Percentiles rank a stretch among this genome's conserved stretches.
These are phyloP conservation scores for Aspergillus piperis DNA, from an alignment of 2,329 filamentous ascomycete genomes.

Conservation along the genomic window DNA sequence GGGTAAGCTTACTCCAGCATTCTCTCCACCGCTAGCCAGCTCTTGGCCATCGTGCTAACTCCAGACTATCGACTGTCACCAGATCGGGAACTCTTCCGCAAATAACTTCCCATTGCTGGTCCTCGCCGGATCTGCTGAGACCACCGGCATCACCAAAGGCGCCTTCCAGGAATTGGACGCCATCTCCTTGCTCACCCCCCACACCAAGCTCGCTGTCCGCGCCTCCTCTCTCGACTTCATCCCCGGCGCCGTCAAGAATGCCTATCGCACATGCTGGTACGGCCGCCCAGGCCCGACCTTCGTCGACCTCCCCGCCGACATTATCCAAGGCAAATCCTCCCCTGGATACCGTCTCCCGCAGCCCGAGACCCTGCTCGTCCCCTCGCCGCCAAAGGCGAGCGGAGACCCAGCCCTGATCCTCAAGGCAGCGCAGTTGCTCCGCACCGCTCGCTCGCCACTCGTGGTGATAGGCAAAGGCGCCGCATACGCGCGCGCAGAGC, in stretches of 20 bases:
- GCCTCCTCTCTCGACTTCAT: slow-evolving; percentile 50
- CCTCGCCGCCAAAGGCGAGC: slow-evolving; percentile 46
- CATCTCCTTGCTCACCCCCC: slow-evolving; percentile 54
- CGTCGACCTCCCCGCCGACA: slow-evolving; percentile 58
- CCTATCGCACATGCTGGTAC: slow-evolving; percentile 57
- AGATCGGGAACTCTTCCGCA: slow-evolving; percentile 54
- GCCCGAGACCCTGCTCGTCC: slow-evolving; percentile 34
- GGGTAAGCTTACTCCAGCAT: slow-evolving; percentile 40
- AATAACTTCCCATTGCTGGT: slow-evolving; percentile 59
- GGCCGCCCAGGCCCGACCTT: slow-evolving; percentile 57
- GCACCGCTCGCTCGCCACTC: slow-evolving; percentile 52
- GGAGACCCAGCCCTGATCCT: slow-evolving; percentile 48
- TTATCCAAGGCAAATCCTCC: slow-evolving; percentile 49
- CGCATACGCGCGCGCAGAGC: slow-evolving; percentile 55
- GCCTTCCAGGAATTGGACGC: slow-evolving; percentile 62
- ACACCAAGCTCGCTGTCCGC: slow-evolving; percentile 55
- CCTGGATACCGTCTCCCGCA: slow-evolving; percentile 25
- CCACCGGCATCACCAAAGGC: slow-evolving; percentile 54
- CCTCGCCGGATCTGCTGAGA: slow-evolving; percentile 57
- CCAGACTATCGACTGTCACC: background rate
- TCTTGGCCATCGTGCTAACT: slow-evolving; percentile 3
- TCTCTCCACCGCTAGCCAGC: background rate
- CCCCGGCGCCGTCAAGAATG: slow-evolving; percentile 50
- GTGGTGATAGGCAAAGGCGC: slow-evolving; percentile 59
- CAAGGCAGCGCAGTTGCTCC: slow-evolving; percentile 49